These are phyloP conservation scores for Sugiyamaella qingdaonensis DNA, from an alignment of 805 yeast species.

Conservation along the genomic window DNA sequence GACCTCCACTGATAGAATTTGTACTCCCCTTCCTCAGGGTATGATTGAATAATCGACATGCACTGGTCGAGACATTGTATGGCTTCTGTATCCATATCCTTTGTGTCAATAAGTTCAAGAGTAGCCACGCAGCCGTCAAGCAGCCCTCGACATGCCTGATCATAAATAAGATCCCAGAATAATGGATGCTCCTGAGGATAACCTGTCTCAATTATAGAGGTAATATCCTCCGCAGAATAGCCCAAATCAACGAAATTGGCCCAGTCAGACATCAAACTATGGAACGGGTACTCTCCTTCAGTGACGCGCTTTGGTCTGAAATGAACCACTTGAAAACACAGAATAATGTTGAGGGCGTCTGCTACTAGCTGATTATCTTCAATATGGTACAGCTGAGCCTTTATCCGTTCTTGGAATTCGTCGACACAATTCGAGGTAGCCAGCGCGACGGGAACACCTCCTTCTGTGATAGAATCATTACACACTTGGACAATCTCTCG, in stretches of 20 bases:
- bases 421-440: not conserved
- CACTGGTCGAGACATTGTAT: conserved; percentile 16
- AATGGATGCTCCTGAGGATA: conserved; percentile 17
- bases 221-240: conserved; percentile 19
- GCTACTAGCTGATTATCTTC: not conserved
- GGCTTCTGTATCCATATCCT: conserved; percentile 4
- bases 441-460: not conserved
- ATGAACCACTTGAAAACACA: conserved; percentile 23
- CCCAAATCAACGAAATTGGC: conserved; percentile 25
- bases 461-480: not conserved
- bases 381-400: not conserved
- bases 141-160: conserved; percentile 18
- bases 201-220: conserved; percentile 16
- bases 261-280: conserved; percentile 28
- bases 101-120: conserved; percentile 6
- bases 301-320: conserved; percentile 12
- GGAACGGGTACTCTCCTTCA: conserved; percentile 10
- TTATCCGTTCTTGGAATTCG: not conserved
- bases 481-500: not conserved
- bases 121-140: conserved; percentile 12
- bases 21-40: conserved; percentile 22
- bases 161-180: conserved; percentile 18
- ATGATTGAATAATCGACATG: conserved; percentile 21
- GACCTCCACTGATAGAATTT: conserved; percentile 29
- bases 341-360: conserved; percentile 22